phyloP scores from a whole-genome alignment of 2,329 filamentous ascomycete species.

The Rachicladosporium sp. region DNA sequence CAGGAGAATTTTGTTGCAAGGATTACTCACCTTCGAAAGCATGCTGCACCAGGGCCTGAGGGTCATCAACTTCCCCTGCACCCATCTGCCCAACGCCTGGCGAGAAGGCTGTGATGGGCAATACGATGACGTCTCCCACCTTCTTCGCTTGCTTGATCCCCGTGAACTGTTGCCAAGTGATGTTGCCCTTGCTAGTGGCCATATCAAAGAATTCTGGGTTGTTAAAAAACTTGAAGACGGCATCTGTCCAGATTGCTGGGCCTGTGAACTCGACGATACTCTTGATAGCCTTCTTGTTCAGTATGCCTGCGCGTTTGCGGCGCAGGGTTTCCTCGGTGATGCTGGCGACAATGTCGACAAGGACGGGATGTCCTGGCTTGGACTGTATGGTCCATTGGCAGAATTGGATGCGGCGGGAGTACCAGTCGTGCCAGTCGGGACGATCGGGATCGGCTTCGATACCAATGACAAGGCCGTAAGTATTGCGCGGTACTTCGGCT shows the following conservation, averaged over 20 bases:
- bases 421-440: constrained; percentile 87
- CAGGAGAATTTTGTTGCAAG: not conserved
- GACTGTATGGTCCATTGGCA: constrained; percentile 98
- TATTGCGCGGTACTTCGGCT: constrained; percentile 57
- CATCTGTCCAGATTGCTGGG: constrained; percentile 81
- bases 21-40: constrained; percentile 65
- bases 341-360: constrained; percentile 64
- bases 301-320: constrained; percentile 52
- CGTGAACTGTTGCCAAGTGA: constrained; percentile 75
- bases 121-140: constrained; percentile 74
- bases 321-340: constrained; percentile 67
- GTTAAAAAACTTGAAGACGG: constrained; percentile 78
- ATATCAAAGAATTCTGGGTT: constrained; percentile 72
- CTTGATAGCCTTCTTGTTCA: constrained; percentile 42
- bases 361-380: constrained; percentile 84
- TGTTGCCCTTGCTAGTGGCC: constrained; percentile 49
- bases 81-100: constrained; percentile 85
- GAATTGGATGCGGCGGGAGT: constrained; percentile 90
- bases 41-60: constrained; percentile 90
- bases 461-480: constrained; percentile 76
- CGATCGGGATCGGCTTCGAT: constrained; percentile 95
- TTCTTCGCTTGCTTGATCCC: constrained; percentile 66
- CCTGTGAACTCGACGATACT: constrained; percentile 82
- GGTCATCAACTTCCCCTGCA: constrained; percentile 68
- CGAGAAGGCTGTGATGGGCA: constrained; percentile 90